These are phyloP conservation scores for Haplosporangium gracile DNA, from an alignment of 192 early-diverging fungal species.

Conservation along the genomic window DNA sequence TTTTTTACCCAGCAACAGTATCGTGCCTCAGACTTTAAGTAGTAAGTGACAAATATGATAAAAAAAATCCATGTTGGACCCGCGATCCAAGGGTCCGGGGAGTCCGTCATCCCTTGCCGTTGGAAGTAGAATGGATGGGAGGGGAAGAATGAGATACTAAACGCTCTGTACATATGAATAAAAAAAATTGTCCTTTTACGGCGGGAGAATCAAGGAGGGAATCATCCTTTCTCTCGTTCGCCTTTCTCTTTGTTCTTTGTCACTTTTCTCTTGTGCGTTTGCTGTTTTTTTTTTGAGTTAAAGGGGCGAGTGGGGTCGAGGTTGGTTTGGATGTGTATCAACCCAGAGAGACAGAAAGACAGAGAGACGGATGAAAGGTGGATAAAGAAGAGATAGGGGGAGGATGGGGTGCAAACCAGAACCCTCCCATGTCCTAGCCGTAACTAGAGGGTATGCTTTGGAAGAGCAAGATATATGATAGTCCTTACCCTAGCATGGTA, in stretches of 20 bases:
- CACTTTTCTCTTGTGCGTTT: neutral
- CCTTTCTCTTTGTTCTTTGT: neutral
- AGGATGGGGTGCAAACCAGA: neutral
- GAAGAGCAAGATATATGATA: neutral
- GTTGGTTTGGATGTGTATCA: neutral
- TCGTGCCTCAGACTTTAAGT: neutral
- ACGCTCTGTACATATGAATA: neutral
- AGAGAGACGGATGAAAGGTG: neutral
- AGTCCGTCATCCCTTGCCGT: neutral
- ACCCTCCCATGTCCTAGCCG: neutral
- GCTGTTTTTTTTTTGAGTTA: neutral
- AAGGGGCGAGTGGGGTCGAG: constrained; percentile 21
- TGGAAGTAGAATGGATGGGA: constrained; percentile 9
- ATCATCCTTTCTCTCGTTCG: neutral
- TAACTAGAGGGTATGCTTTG: neutral
- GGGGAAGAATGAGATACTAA: constrained; percentile 10
- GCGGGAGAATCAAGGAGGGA: constrained; percentile 7
- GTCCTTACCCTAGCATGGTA: constrained; percentile 79
- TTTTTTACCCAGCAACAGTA: neutral
- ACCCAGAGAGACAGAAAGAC: neutral
- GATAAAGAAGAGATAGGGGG: neutral
- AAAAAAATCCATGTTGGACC: neutral
- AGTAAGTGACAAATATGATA: neutral
- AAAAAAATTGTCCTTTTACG: neutral
- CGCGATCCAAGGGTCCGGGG: constrained; percentile 10